Base-by-base conservation (phyloP, 2,329 filamentous ascomycete genomes). In the Fusarium sterilihyphosum region DNA sequence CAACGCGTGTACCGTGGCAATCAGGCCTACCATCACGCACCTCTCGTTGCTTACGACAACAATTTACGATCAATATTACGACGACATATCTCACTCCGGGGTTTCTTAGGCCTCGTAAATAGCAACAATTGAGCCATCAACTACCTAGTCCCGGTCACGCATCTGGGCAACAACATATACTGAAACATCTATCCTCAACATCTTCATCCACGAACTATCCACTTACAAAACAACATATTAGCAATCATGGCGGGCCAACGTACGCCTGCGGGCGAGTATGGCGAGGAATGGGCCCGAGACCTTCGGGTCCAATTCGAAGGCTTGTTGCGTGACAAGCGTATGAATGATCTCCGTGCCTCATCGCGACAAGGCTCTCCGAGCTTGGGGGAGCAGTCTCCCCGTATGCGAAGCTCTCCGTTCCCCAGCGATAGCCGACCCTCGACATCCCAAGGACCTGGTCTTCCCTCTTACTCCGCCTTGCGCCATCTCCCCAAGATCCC, bases 261-360 rank as follows among this genome's bases (percentile, higher is more conserved):
- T 77, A 80, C 78, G 67, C 80, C 82, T 66, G 78, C 78, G 74
- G 77, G 78, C 72, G 82, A 87, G 12, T 89, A 90, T 78, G 92
- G 92, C 80, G 93, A 95, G 80, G 88, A 89, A 79, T 94, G 92
- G 91, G 94, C 95, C 33, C 88, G 90, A 78, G 93, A 95, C 68
- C 86, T 98, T 78, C 92, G 93, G 59, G 86, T 92, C 78, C 93
- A 94, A 80, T 98, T 98, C 82, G 94, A 97, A 81, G 92, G 95
- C 74, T 86, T 97, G 70, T 88, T 98, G 80, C 92, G 94, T 82
- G 94, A 93, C 66, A 95, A 94, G 86, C 91, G 95, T 82, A 91
- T 98, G 87, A 95, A 94, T 81, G 93, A 95, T 73, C 88, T 98
- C 40, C 84, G 84, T 59, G 77, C 81, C 12, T 76, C 78, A 29